These are phyloP conservation scores for Suhomyces panamericanus DNA, from an alignment of 1,139 yeast species.

Conservation along the genomic window DNA sequence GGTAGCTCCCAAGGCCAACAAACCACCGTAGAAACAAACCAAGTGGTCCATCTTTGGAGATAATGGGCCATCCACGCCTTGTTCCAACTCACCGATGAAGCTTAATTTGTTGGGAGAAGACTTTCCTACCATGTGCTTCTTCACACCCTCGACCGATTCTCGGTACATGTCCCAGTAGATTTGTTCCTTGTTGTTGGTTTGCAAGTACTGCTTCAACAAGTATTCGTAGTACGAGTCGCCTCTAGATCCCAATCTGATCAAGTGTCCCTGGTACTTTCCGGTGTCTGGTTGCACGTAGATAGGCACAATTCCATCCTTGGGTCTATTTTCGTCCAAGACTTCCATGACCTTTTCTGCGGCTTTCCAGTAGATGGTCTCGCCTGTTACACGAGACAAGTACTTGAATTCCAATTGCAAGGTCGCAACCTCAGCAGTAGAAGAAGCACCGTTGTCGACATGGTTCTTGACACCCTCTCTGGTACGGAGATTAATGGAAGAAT, in stretches of 20 bases:
- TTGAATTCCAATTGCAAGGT: conserved; percentile 88
- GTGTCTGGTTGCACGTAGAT: conserved; percentile 74
- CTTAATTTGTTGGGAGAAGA: conserved; percentile 66
- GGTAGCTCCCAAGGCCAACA: conserved; percentile 88
- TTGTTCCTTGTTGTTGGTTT: conserved; percentile 62
- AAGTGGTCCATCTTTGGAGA: conserved; percentile 91
- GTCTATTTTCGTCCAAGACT: conserved; percentile 54
- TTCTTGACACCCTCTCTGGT: conserved; percentile 60
- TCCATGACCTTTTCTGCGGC: conserved; percentile 72
- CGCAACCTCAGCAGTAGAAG: conserved; percentile 89
- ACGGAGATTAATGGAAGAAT: conserved; percentile 71
- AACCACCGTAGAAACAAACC: conserved; percentile 91
- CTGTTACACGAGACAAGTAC: conserved; percentile 77
- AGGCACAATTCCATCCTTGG: conserved; percentile 80
- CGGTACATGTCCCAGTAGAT: conserved; percentile 75
- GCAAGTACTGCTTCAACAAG: conserved; percentile 80
- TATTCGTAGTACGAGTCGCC: conserved; percentile 95
- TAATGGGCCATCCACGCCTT: conserved; percentile 59
- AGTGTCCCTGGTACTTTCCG: conserved; percentile 63
- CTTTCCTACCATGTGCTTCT: conserved; percentile 58
- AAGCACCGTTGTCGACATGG: conserved; percentile 64
- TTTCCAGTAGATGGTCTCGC: conserved; percentile 77
- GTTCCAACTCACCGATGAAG: conserved; percentile 76
- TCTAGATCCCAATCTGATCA: conserved; percentile 81
- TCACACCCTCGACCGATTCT: conserved; percentile 73